Base-by-base conservation (phyloP, 1,284 basidiomycete genomes). In the Ceratobasidium sp. region DNA sequence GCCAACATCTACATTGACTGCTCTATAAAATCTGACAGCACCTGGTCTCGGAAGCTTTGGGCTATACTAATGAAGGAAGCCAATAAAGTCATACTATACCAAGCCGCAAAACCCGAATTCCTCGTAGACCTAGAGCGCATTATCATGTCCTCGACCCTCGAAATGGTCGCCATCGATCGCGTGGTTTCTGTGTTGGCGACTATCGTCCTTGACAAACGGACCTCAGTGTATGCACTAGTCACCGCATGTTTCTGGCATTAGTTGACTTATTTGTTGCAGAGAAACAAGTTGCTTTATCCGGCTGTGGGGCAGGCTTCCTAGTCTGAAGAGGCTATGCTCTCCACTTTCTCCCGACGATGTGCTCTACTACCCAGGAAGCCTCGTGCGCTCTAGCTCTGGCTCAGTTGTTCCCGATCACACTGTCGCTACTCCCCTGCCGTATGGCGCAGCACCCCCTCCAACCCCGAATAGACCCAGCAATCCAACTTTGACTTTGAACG, bases 11-110 rank as follows among this genome's bases (percentile, higher is more conserved):
- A 54, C n/a, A 11, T 4, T 28, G 1, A 8, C 1, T 13, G 11
- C 30, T 30, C 3, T 23, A 13, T 30, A 52, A 8, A 11, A 52
- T 11, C 62, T 64, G 35, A 30, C 30, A 2, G 28, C 3, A 44
- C 30, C 47, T 26, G 30, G 6, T 28, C 18, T n/a, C n/a, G n/a
- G n/a, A 11, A 67, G 64, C 28, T 67, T 9, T 67, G 64, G 64
- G 64, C 64, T 8, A 30, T 55, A 26, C n/a, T 67, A 14, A 67
- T 67, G 64, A 67, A 55, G 28, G 38, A 35, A 18, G 49, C 50
- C 14, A 67, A 55, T 30, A 5, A 35, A 55, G 21, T 67, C 9
- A 41, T 67, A 46, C 18, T 55, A 3, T n/a, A 26, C 9, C 49
- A 55, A 55, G 46, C 30, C 18, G 50, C 50, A 8, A 49, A 46